Evolutionary conservation across 2,329 filamentous ascomycete species (phyloP), one percentile per base, ranked within the genome.

Genomic region (Teratosphaeria zuluensis): DNA sequence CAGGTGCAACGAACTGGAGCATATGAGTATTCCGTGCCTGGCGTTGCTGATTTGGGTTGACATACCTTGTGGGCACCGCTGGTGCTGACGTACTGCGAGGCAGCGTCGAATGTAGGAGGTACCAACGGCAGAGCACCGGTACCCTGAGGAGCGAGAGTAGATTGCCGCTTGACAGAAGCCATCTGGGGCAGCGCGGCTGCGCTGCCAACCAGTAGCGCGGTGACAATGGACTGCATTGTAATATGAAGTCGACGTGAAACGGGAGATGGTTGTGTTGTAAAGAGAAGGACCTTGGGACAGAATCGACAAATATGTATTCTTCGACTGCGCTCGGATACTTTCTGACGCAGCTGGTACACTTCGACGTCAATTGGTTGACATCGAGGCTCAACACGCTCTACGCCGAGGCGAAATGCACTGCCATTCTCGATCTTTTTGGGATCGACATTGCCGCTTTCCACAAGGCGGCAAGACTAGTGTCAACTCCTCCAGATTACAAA

Each of bases 51-150:
- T n/a, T 31, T 11, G 16, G 1, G 8, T 42, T 11, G 16, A 56
- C 60, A 14, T 51, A 62, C 60, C 3, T 61, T 61, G 59, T 72
- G 56, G 1, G 56, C 51, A 16, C 70, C 70, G 30, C 60, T 58
- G 54, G 63, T 69, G 59, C 63, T 65, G 46, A 73, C 64, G 53
- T 60, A 64, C 55, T 73, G 72, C 8, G 63, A 51, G 4, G 59
- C 60, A 12, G 71, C 69, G 58, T 71, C 65, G 60, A 73, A 73
- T 14, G 66, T 65, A 1, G 69, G 68, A 42, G 66, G 64, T 9
- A 54, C 42, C 11, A 65, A 53, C 12, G 69, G 68, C 21, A 68
- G 53, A 28, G 67, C 67, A 35, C 65, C 67, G 31, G 46, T 59
- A 51, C 67, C 67, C 48, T 69, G 67, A 14, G 67, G 68, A 21